Evolutionary conservation across 202 grass and related monocot species (phyloP), one percentile per base, ranked within the genome.

Genomic region (Carex arenaria): DNA sequence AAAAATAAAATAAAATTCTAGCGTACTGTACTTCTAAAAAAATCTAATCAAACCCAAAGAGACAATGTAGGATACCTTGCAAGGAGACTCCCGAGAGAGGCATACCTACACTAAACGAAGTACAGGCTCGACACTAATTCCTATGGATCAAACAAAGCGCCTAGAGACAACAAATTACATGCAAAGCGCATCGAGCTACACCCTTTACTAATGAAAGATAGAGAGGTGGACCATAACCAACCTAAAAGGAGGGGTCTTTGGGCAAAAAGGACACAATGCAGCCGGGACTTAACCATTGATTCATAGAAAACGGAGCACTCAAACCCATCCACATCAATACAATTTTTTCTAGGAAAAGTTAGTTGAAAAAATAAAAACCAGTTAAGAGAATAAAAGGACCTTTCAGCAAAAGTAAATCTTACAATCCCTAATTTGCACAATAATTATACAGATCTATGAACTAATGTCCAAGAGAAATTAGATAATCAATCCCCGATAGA

Each of bases 301-400:
- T 51, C 38, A 67, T 82, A 51, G 79, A 81, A 81, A 81, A 52
- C 10, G 45, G 42, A 81, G 61, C 11, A 64, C 19, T 42, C 55
- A 67, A 81, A 81, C 67, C 61, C 19, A 67, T 81, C 79, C 36
- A 62, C 79, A 81, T 81, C 79, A 81, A 81, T 30, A 64, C 61
- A 67, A 67, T 67, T 61, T 51, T 81, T 81, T 43, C 18, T 31
- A 43, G 63, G 15, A 23, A 81, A 81, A 81, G 36, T 17, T 64
- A 80, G 78, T 80, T 19, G 56, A 15, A 11, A 62, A 65, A 38
- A 19, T 22, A 15, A 64, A 36, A 64, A 63, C 6, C 14, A 62
- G n/a, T 62, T 42, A 64, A 14, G 4, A 64, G n/a, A 64, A 31
- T 49, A 43, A 67, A 82, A 53, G 62, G 40, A 7, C 61, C 61